Evolutionary conservation across 495 filamentous ascomycete species (phyloP), one percentile per base, ranked within the genome.

Genomic region (Aspergillus saccharolyticus): DNA sequence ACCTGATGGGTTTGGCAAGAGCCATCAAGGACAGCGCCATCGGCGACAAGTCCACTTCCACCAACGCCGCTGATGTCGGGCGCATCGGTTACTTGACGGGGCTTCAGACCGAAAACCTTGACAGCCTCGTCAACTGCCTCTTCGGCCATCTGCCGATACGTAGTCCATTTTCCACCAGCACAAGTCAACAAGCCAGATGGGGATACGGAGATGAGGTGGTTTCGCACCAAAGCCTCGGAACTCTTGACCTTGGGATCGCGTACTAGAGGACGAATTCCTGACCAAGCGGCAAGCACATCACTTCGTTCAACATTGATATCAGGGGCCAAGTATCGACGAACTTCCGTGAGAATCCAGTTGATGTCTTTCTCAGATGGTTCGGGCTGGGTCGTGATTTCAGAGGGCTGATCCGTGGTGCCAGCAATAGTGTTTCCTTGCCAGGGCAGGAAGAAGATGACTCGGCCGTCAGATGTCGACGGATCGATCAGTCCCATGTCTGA

Each of bases 391-490:
- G 83, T 83, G 54, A 98, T 87, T 19, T 76, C 74, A n/a, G 89
- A 88, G 6, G 92, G 88, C 19, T 89, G 87, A 63, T 98, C 94
- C 9, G 94, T 98, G 18, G 94, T 98, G 59, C 94, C 94, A 20
- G 94, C 94, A 65, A 98, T 97, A 24, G 94, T 98, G 75, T 98
- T 98, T 48, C 94, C 94, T 74, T 97, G 93, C 94, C 94, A 98
- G 17, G 94, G 94, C 25, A 98, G 83, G 83, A 98, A 98, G 85
- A 98, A 98, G 64, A 97, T 97, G 43, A 98, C 94, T 65, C 94
- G 83, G 17, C 94, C 94, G 68, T 98, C 94, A 0, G 93, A 97
- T 0, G 94, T 97, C 10, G 83, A 83, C 0, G 94, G 94, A 63
- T 98, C 94, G 66, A 98, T 96, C 42, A 98, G 79, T 43, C 94